A percentile compares a stretch with the other conserved stretches of the same genome.
Conservation (phyloP, 2,329 filamentous ascomycete genomes). For the Aureobasidium subglaciale region DNA sequence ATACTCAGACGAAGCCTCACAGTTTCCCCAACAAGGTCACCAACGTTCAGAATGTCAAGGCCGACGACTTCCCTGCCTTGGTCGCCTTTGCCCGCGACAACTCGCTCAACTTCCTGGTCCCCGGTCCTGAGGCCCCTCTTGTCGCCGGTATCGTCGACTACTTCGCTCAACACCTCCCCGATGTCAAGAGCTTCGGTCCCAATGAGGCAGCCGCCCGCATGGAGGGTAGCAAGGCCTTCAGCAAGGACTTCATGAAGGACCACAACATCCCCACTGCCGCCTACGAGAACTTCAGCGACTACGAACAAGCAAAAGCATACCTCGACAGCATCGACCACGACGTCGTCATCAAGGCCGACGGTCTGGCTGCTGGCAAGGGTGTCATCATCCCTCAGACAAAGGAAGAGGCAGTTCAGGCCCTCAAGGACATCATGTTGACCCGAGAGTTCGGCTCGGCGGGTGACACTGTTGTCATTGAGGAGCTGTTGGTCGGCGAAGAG, state of each 20-base stretch:
- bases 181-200: conserved; percentile 77
- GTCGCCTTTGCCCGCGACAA: conserved; percentile 68
- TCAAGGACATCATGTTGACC: conserved; percentile 86
- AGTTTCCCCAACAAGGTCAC: conserved; percentile 27
- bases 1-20: conserved; percentile 16
- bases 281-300: conserved; percentile 69
- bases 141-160: conserved; percentile 82
- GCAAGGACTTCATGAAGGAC: conserved; percentile 95
- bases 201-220: conserved; percentile 76
- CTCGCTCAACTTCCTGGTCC: conserved; percentile 73
- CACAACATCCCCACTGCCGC: conserved; percentile 84
- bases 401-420: conserved; percentile 71
- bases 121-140: conserved; percentile 87
- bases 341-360: conserved; percentile 89
- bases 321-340: conserved; percentile 63
- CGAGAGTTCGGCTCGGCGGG: conserved; percentile 81
- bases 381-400: conserved; percentile 81
- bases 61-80: conserved; percentile 70
- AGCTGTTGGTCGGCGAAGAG: conserved; percentile 86
- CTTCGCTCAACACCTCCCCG: conserved; percentile 51
- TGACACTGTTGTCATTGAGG: conserved; percentile 89
- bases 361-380: conserved; percentile 89
- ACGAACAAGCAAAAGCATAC: conserved; percentile 47
- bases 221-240: conserved; percentile 95
- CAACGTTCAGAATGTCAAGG: conserved; percentile 63